Percentiles rank a stretch among this genome's conserved stretches.
phyloP scores from a whole-genome alignment of 2,329 filamentous ascomycete species.

The Eutypa lata region DNA sequence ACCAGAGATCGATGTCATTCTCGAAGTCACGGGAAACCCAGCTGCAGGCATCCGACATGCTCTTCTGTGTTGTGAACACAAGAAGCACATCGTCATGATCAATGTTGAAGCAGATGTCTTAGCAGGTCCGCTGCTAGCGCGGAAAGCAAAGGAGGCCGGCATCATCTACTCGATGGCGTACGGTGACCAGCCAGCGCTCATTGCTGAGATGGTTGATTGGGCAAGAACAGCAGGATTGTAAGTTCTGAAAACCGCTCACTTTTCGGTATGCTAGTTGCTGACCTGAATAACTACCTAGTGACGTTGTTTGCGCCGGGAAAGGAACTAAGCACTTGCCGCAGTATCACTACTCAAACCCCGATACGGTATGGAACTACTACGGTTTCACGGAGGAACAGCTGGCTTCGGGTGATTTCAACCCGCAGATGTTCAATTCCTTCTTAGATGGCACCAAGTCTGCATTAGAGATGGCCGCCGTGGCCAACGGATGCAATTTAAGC shows the following conservation, averaged over 20 bases:
- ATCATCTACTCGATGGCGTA: constrained; percentile 47
- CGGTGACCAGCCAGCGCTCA: constrained; percentile 42
- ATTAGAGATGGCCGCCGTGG: constrained; percentile 45
- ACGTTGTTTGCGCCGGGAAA: constrained; percentile 42
- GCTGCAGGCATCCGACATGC: constrained; percentile 41
- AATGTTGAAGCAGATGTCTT: constrained; percentile 44
- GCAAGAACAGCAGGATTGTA: constrained; percentile 39
- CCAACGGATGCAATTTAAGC: constrained; percentile 40
- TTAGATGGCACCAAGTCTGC: constrained; percentile 46
- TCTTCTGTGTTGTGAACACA: constrained; percentile 41
- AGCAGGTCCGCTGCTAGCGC: constrained; percentile 37
- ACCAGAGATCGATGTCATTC: constrained; percentile 40
- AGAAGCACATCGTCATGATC: constrained; percentile 47
- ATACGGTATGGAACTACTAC: constrained; percentile 44
- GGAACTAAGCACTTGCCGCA: constrained; percentile 44
- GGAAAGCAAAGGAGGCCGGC: constrained; percentile 39
- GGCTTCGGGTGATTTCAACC: constrained; percentile 39
- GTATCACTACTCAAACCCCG: constrained; percentile 43
- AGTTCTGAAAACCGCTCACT: background rate
- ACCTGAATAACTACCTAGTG: constrained; percentile 6
- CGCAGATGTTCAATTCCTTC: constrained; percentile 48
- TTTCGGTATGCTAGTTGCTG: too few species aligned
- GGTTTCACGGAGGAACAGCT: constrained; percentile 43
- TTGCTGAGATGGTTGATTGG: constrained; percentile 41
- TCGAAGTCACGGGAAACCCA: constrained; percentile 42